Evolutionary conservation across 495 filamentous ascomycete species (phyloP), one percentile per base, ranked within the genome.

Genomic region (Xanthoparmelia taractica): DNA sequence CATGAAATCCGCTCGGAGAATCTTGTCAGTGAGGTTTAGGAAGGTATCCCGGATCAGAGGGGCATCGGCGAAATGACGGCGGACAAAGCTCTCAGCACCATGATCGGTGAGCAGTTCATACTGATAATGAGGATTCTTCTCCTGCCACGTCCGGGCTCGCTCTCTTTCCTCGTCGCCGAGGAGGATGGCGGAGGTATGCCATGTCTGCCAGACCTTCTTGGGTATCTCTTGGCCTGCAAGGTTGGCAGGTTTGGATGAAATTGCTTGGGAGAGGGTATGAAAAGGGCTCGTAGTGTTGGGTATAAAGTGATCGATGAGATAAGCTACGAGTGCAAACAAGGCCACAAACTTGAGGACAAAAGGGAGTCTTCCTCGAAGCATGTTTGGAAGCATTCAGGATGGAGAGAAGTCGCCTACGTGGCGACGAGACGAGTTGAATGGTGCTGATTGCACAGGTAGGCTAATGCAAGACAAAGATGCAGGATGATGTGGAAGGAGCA

Each of bases 51-150:
- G 78, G 55, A 87, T 85, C 66, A 86, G 29, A 50, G 47, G 59
- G n/a, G 57, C 48, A 82, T 48, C 77, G 78, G 83, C 83, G 63
- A 79, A 87, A 66, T 85, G 77, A 57, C 73, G 75, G 64, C 85
- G 80, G 57, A 87, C 80, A 62, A 84, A 88, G 57, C 75, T 70
- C 61, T 83, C 61, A 58, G 80, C 84, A 65, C 84, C 85, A 69
- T 74, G 71, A 70, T 88, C 85, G 41, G 84, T 87, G 67, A 88
- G 61, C 38, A 87, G 80, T 72, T 88, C 85, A 72, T 88, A 86
- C 60, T 83, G 72, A 66, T 80, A 78, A 25, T 74, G 73, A 34
- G 82, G 84, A 68, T 88, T 88, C 66, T 78, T 80, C 20, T 66
- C 65, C 0, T 77, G 76, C 85, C 85, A 88, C 18, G 83, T 79